Evolutionary conservation across 2,329 filamentous ascomycete genomes (phyloP).

Genomic region (Aureobasidium vineae): DNA sequence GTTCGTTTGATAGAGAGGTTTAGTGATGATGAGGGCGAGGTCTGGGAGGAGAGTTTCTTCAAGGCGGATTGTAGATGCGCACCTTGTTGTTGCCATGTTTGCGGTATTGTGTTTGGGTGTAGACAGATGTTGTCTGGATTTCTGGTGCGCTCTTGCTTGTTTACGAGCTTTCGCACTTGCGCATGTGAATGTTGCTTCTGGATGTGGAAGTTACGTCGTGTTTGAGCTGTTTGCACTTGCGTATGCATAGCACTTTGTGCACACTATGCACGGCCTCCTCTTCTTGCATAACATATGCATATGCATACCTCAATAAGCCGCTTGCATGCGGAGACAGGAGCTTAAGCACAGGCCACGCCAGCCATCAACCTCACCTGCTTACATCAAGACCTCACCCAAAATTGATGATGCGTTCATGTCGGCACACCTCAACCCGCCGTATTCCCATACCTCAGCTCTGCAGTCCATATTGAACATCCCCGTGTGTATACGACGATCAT

Average conservation of each 20-base stretch:
- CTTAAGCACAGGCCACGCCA: neutral
- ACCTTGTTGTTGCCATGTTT: slow-evolving; percentile 19
- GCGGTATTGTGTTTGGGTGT: neutral
- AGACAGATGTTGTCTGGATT: neutral
- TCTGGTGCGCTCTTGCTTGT: neutral
- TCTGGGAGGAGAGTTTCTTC: too few relatives aligned
- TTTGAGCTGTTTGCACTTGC: slow-evolving; percentile 15
- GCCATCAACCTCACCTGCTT: slow-evolving; percentile 20
- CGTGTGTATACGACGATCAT: neutral
- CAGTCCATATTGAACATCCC: neutral
- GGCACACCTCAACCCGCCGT: slow-evolving; percentile 4
- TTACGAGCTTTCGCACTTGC: neutral
- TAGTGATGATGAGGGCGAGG: neutral
- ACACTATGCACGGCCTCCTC: too few relatives aligned
- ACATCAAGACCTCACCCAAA: slow-evolving; percentile 6
- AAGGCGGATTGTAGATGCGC: neutral
- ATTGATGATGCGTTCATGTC: slow-evolving; percentile 21
- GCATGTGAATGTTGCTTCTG: slow-evolving; percentile 21
- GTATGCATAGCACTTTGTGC: neutral
- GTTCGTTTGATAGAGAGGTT: neutral
- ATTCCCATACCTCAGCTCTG: neutral
- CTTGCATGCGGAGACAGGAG: neutral
- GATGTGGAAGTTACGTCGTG: slow-evolving; percentile 20
- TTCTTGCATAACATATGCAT: too few relatives aligned
- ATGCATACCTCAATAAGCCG: neutral